Percentiles rank a stretch among this genome's conserved stretches.
phyloP scores from a whole-genome alignment of 108 stramenopile genomes.

The Poteriospumella lacustris region DNA sequence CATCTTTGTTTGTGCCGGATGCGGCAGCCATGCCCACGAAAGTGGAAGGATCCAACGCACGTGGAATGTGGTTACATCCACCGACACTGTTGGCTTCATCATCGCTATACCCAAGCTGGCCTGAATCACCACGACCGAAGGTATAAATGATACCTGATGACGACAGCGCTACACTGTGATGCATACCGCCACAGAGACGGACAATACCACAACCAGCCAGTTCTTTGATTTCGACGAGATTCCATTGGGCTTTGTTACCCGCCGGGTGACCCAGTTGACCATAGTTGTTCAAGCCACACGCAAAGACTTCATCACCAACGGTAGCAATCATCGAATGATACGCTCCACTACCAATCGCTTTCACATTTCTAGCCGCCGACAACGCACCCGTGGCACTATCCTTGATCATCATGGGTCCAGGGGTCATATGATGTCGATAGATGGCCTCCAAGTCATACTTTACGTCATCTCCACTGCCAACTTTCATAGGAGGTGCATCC shows the following conservation, averaged over 20 bases:
- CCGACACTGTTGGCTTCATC: conserved; percentile 28
- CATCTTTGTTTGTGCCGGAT: no score
- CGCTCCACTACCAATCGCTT: conserved; percentile 67
- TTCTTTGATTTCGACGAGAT: conserved; percentile 43
- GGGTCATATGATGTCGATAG: conserved; percentile 55
- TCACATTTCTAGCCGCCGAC: conserved; percentile 30
- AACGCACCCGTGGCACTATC: conserved; percentile 6
- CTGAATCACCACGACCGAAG: conserved; percentile 76
- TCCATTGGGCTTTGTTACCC: conserved; percentile 49
- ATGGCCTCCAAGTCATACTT: conserved; percentile 44
- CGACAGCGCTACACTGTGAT: conserved; percentile 64
- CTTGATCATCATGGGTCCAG: conserved; percentile 43
- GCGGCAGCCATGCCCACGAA: no score
- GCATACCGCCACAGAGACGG: conserved; percentile 65
- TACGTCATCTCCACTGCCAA: conserved; percentile 28
- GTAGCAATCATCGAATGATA: conserved; percentile 73
- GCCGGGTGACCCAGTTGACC: conserved; percentile 85
- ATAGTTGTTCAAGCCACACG: conserved; percentile 75
- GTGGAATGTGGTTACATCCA: not conserved
- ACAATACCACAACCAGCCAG: conserved; percentile 57
- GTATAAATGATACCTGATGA: conserved; percentile 59
- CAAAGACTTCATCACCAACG: conserved; percentile 56
- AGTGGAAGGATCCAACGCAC: no score
- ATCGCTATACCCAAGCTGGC: conserved; percentile 65
- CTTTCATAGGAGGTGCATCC: conserved; percentile 24